Evolutionary conservation across 371 early-diverging fungal genomes (phyloP).

Genomic region (Zychaea mexicana): DNA sequence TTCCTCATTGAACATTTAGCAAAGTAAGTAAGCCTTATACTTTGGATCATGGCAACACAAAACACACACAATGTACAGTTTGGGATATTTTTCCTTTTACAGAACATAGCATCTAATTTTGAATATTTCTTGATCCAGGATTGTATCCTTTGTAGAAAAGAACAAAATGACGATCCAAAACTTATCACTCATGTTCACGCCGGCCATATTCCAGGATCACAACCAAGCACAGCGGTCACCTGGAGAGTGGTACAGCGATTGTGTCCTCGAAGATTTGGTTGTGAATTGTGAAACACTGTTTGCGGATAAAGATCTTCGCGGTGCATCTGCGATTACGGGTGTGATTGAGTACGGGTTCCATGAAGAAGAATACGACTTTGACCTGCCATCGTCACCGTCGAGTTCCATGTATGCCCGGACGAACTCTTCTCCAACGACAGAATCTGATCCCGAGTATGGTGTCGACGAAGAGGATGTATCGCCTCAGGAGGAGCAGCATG

Average conservation of each 20-base stretch:
- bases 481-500: neutral
- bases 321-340: conserved; percentile 50
- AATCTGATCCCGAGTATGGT: conserved; percentile 10
- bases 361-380: conserved; percentile 15
- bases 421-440: neutral
- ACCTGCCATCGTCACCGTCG: conserved; percentile 9
- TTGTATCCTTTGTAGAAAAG: conserved; percentile 45
- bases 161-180: conserved; percentile 64
- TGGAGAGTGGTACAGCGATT: conserved; percentile 49
- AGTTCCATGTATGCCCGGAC: conserved; percentile 3
- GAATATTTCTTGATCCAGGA: conserved; percentile 19
- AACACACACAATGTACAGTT: no score
- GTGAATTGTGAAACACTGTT: conserved; percentile 38
- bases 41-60: neutral
- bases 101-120: neutral
- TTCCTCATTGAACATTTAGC: conserved; percentile 54
- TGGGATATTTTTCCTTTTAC: no score
- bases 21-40: conserved; percentile 29
- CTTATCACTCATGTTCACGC: conserved; percentile 59
- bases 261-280: conserved; percentile 52
- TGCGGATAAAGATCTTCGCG: conserved; percentile 47
- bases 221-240: conserved; percentile 45
- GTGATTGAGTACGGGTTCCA: conserved; percentile 47
- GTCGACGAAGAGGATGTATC: conserved; percentile 1
- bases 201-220: conserved; percentile 64